Evolutionary conservation across 305 asterid species (phyloP).

Genomic region (Solanum chacoense): DNA sequence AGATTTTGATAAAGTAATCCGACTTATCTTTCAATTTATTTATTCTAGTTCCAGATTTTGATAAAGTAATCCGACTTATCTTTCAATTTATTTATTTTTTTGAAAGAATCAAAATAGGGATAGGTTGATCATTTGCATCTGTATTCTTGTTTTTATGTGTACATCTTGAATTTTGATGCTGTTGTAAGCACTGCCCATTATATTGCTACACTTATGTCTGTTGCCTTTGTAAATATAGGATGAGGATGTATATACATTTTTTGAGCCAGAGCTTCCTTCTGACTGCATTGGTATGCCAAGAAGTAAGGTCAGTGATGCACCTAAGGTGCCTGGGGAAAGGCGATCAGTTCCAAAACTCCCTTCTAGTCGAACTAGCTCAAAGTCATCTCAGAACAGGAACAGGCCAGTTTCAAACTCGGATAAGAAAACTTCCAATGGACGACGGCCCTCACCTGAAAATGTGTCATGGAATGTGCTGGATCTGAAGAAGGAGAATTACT

Average conservation of each 20-base stretch:
- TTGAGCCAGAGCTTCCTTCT: constrained; percentile 85
- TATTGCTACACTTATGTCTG: not conserved
- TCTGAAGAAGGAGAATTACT: constrained; percentile 86
- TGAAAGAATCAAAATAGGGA: not conserved
- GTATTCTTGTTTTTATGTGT: not conserved
- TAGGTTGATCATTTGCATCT: not conserved
- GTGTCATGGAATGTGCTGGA: constrained; percentile 86
- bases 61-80: too few species aligned
- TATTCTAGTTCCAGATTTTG: too few species aligned
- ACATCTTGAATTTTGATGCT: not conserved
- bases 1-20: too few species aligned
- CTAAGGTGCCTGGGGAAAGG: constrained; percentile 26
- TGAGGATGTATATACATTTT: constrained; percentile 83
- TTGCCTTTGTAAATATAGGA: constrained; percentile 38
- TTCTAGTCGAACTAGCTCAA: constrained; percentile 30
- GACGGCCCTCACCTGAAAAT: constrained; percentile 39
- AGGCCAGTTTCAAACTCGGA: constrained; percentile 23
- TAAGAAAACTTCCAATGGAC: constrained; percentile 30
- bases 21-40: too few species aligned
- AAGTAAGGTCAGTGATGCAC: constrained; percentile 34
- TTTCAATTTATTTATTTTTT: not conserved
- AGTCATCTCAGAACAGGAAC: constrained; percentile 28
- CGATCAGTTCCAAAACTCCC: constrained; percentile 35
- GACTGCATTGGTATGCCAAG: constrained; percentile 43
- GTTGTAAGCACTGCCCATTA: not conserved